Evolutionary conservation across 1,139 yeast genomes (phyloP), one percentile per base, ranked within the genome.

Genomic region (Kodamaea anthophila): DNA sequence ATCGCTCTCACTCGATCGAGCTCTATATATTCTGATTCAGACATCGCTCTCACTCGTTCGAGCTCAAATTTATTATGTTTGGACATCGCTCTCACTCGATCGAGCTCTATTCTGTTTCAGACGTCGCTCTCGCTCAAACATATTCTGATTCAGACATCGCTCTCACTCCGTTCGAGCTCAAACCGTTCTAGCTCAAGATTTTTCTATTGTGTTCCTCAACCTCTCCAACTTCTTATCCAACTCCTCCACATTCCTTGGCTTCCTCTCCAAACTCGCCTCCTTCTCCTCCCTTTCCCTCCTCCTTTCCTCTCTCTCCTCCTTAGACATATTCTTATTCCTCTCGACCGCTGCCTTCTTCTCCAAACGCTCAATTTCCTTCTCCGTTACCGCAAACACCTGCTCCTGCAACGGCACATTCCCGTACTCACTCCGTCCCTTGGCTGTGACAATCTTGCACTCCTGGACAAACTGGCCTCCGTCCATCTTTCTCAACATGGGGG

Each of bases 291-390:
- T 41, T 29, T 47, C 46, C 30, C 39, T 32, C 23, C 30, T 31
- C 7, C 29, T 15, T 28, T 36, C 39, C 14, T 38, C 33, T 34
- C 37, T 35, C 25, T 47, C 53, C 19, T 46, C 41, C 12, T 34
- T 32, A 23, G 51, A 44, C 31, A 54, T 58, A 30, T 46, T 47
- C 38, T 50, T 58, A 41, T 75, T 78, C 30, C 88, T 56, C 45
- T 70, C 75, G 10, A 75, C 57, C 0, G 94, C 96, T 22, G 85
- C 70, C 38, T 65, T 66, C 52, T 74, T 82, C 49, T 88, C 97
- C 14, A 82, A 52, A 8, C 55, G 56, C 5, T 58, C 70, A 27
- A 88, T 76, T 23, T 69, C 49, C 35, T 61, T 58, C 30, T 65
- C 79, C 0, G 95, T 84, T 29, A 61, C 59, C 11, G 76, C 80